phyloP scores from a whole-genome alignment of 2,329 filamentous ascomycete species.

The Stenocarpella maydis region DNA sequence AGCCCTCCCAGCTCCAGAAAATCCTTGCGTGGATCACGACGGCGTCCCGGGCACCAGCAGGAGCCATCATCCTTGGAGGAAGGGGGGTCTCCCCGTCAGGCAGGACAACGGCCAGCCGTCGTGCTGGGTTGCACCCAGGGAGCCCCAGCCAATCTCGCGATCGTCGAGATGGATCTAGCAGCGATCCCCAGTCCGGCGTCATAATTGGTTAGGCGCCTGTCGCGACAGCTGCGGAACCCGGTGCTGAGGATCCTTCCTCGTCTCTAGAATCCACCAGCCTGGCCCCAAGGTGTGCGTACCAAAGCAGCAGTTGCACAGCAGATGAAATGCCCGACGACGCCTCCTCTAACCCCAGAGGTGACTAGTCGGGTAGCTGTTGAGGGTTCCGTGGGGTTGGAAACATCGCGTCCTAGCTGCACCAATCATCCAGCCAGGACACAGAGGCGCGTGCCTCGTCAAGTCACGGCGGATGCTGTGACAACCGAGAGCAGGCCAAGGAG shows the following conservation, averaged over 20 bases:
- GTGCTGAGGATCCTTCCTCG: conserved; percentile 21
- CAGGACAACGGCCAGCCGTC: conserved; percentile 23
- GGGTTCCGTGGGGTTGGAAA: neutral
- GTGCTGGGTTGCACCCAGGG: conserved; percentile 13
- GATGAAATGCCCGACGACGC: conserved; percentile 11
- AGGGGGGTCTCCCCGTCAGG: conserved; percentile 15
- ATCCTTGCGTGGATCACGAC: conserved; percentile 27
- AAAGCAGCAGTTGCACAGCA: neutral
- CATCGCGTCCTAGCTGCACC: neutral
- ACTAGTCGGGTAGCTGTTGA: neutral
- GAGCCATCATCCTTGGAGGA: neutral
- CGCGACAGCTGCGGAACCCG: conserved; percentile 31
- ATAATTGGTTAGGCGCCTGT: conserved; percentile 33
- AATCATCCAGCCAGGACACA: neutral
- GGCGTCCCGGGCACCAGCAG: conserved; percentile 24
- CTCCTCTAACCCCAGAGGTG: neutral
- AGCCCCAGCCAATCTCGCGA: conserved; percentile 29
- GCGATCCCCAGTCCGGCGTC: conserved; percentile 33
- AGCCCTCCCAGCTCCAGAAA: conserved; percentile 20
- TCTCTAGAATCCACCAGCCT: conserved; percentile 11
- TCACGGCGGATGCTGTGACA: conserved; percentile 3
- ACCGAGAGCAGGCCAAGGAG: conserved; percentile 4
- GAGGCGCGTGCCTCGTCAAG: conserved; percentile 9
- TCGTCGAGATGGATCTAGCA: conserved; percentile 34
- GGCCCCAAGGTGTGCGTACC: neutral